Evolutionary conservation across 1,139 yeast genomes (phyloP).

Genomic region (Protomyces macrosporus): DNA sequence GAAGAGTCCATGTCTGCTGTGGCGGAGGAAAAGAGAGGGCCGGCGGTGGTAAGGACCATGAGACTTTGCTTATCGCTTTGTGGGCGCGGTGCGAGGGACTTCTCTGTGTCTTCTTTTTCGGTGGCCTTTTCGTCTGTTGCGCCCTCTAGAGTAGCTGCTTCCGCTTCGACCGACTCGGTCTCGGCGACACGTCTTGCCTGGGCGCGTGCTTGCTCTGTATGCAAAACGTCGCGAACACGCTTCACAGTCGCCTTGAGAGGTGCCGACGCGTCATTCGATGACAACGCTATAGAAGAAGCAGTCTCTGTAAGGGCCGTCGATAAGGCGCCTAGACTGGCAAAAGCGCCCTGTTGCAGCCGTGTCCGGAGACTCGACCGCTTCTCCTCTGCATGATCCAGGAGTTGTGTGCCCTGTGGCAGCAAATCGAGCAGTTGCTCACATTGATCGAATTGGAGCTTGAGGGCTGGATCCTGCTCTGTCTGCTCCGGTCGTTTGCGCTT

Average conservation of each 20-base stretch:
- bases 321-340: background rate
- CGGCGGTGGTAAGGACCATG: background rate
- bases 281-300: too few species aligned
- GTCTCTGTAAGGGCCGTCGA: background rate
- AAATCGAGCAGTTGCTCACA: background rate
- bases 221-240: background rate
- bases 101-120: background rate
- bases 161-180: too few species aligned
- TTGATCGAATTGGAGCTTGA: background rate
- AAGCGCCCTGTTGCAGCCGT: background rate
- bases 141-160: background rate
- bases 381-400: background rate
- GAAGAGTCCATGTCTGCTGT: background rate
- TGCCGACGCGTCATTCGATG: background rate
- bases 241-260: background rate
- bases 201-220: background rate
- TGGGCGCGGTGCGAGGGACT: background rate
- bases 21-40: background rate
- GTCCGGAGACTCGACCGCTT: background rate
- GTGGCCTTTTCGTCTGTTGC: background rate
- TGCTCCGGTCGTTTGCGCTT: background rate
- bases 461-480: background rate
- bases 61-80: background rate
- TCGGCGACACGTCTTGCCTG: too few species aligned
- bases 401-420: background rate